phyloP scores from a whole-genome alignment of 176 grass and related monocot species.

The Phoenix roebelenii region DNA sequence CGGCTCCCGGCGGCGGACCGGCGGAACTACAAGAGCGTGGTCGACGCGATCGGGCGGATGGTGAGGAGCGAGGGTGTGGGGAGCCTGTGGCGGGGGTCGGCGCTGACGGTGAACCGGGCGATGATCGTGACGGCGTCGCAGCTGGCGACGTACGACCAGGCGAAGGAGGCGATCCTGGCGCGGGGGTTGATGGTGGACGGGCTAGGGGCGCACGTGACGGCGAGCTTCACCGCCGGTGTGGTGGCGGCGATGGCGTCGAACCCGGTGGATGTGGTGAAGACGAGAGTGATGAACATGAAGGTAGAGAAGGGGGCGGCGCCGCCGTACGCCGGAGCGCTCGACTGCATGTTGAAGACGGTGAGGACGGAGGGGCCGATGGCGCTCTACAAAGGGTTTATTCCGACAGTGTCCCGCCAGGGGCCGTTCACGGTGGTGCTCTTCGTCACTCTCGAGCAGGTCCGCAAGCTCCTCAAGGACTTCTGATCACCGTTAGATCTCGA shows the following conservation, averaged over 20 bases:
- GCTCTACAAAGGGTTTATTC: no score
- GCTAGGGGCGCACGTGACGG: no score
- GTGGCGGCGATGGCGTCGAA: no score
- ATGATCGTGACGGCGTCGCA: slow-evolving; percentile 93
- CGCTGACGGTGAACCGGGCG: slow-evolving; percentile 78
- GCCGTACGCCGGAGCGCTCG: no score
- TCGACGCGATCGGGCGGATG: slow-evolving; percentile 19
- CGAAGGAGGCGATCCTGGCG: slow-evolving; percentile 68
- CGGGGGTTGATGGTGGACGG: background rate
- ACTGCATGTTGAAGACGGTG: no score
- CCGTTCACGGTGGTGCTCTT: slow-evolving; percentile 95
- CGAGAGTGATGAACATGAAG: no score
- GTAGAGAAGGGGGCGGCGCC: no score
- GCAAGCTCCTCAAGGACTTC: slow-evolving; percentile 81
- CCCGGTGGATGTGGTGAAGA: no score
- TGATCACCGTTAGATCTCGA: slow-evolving; percentile 6
- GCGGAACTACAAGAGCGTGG: slow-evolving; percentile 9
- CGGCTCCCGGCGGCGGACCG: slow-evolving; percentile 10
- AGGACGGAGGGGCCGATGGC: no score
- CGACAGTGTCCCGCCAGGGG: slow-evolving; percentile 31
- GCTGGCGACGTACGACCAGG: slow-evolving; percentile 79
- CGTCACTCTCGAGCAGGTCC: slow-evolving; percentile 96
- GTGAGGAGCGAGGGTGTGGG: slow-evolving; percentile 6
- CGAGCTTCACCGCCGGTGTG: no score
- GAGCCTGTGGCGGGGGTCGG: slow-evolving; percentile 46